A percentile compares a stretch with the other conserved stretches of the same genome.
phyloP scores from a whole-genome alignment of 129 eudicot genomes.

The Chrysanthemum lavandulifolium region DNA sequence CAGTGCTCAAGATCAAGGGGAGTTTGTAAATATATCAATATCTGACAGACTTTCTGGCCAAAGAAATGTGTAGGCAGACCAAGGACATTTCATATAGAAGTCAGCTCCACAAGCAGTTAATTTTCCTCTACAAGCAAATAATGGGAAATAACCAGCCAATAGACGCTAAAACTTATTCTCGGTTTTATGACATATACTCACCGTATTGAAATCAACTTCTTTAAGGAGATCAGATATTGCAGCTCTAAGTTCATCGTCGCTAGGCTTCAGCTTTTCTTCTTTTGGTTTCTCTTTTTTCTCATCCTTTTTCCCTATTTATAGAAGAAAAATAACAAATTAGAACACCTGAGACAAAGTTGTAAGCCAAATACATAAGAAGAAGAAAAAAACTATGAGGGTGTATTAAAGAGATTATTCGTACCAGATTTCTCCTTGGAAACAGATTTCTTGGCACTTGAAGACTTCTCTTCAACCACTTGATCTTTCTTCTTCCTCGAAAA shows the following conservation, averaged over 20 bases:
- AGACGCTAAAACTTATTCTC: background rate
- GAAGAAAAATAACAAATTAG: constrained; percentile 10
- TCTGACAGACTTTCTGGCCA: too few species aligned
- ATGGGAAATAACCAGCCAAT: background rate
- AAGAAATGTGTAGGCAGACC: background rate
- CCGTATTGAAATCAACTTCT: constrained; percentile 93
- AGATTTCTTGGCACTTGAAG: constrained; percentile 56
- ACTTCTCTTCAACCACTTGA: constrained; percentile 53
- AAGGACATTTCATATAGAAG: background rate
- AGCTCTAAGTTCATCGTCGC: constrained; percentile 63
- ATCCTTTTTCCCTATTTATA: constrained; percentile 55
- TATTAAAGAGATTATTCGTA: constrained; percentile 16
- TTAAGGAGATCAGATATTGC: constrained; percentile 73
- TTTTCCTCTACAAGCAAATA: background rate
- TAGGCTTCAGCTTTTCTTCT: constrained; percentile 64
- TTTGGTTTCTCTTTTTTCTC: constrained; percentile 66
- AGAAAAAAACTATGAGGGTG: too few species aligned
- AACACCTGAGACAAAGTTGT: constrained; percentile 10
- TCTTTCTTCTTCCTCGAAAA: constrained; percentile 72
- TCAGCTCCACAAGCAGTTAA: background rate
- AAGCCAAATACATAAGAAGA: background rate
- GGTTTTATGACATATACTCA: constrained; percentile 32
- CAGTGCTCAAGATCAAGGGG: background rate
- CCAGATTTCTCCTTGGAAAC: constrained; percentile 70
- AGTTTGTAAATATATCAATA: background rate